Conservation (phyloP, 306 rosid genomes). For the Pachyrhizus erosus region DNA sequence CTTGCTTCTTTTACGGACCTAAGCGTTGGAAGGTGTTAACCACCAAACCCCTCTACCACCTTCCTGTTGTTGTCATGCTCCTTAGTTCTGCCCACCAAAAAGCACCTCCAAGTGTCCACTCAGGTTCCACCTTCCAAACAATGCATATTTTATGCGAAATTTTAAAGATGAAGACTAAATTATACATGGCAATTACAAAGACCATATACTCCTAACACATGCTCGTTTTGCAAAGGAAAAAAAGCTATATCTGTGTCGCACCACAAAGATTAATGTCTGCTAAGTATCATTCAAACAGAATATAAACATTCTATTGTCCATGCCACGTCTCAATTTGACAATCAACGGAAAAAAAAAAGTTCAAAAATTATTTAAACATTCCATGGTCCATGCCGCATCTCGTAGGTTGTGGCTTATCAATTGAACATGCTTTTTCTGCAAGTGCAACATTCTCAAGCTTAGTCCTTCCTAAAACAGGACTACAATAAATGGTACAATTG, state of each 20-base stretch:
- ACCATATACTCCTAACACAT: too few species aligned
- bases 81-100: too few species aligned
- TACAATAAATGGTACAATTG: conserved; percentile 29
- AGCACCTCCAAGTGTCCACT: too few species aligned
- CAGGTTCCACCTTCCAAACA: too few species aligned
- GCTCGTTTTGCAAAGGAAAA: too few species aligned
- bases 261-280: background rate
- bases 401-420: conserved; percentile 31
- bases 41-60: too few species aligned
- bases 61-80: too few species aligned
- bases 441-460: conserved; percentile 41
- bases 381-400: background rate
- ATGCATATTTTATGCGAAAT: too few species aligned
- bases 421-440: conserved; percentile 39
- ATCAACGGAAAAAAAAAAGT: background rate
- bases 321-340: conserved; percentile 24
- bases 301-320: background rate
- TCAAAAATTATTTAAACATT: conserved; percentile 23
- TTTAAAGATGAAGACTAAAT: too few species aligned
- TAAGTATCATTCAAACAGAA: conserved; percentile 9
- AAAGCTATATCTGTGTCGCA: background rate
- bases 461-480: conserved; percentile 47
- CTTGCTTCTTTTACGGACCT: too few species aligned
- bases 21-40: too few species aligned
- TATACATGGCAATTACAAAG: too few species aligned